Base-by-base conservation (phyloP, 148 eudicot species). In the Fallopia convolvulus region DNA sequence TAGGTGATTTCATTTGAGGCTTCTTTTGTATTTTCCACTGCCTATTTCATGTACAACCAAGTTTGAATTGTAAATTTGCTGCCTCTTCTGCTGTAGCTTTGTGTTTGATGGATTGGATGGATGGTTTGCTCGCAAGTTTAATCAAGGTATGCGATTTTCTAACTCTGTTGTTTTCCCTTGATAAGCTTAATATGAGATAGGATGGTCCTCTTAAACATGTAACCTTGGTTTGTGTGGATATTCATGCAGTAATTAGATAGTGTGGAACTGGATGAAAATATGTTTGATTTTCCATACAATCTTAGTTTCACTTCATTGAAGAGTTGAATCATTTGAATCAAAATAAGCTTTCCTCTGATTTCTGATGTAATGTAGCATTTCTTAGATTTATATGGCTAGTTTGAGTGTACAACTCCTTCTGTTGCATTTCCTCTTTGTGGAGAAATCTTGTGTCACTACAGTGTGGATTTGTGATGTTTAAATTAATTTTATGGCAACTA, bases 31-130 rank as follows among this genome's bases (percentile, higher is more conserved):
- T 12, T 44, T 44, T 44, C 8, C 36, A 13, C 15, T 47, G 32
- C 40, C 42, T 5, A 21, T 46, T 50, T 63, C 44, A 23, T 41
- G 74, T 21, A 60, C 42, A n/a, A 20, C 10, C 30, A 44, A 44
- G 47, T 44, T 53, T 61, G 60, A 44, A 42, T 17, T 80, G 33
- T 78, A 50, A 80, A 49, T 70, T 21, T 83, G 76, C n/a, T 77
- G 47, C 18, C 8, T 52, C 23, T 41, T 74, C 23, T 26, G 41
- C 80, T 84, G 76, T 91, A 94, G 94, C 87, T 92, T 94, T 83
- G 97, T 90, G 41, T 92, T 91, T 83, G 98, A 94, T 87, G 98
- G 93, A 26, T 80, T 90, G 83, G 98, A 94, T 86, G 98, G 98
- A 52, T 91, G 91, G 93, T 92, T 91, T 87, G 97, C 97, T 72